phyloP scores from a whole-genome alignment of 2,329 filamentous ascomycete species.

The Stylonectria norvegica region DNA sequence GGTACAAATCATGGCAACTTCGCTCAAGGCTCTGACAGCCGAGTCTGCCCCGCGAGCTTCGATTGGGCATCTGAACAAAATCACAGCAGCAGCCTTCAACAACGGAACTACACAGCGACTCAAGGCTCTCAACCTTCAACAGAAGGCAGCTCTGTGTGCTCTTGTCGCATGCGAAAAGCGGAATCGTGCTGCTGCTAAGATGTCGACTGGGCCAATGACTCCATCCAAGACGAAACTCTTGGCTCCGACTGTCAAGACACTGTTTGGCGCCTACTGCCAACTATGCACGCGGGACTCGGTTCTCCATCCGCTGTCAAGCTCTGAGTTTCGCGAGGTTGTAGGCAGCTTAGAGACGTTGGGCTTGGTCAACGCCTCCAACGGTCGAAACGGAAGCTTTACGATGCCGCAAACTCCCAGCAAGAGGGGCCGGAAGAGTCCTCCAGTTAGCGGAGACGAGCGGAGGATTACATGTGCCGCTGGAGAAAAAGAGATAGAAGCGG shows the following conservation, averaged over 20 bases:
- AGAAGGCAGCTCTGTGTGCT: constrained; percentile 90
- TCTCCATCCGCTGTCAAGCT: constrained; percentile 81
- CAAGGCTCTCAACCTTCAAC: constrained; percentile 85
- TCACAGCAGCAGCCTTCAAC: constrained; percentile 85
- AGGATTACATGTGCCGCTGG: constrained; percentile 74
- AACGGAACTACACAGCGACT: constrained; percentile 84
- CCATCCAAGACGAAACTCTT: constrained; percentile 59
- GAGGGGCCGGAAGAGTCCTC: constrained; percentile 56
- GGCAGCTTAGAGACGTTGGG: constrained; percentile 85
- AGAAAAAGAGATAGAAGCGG: constrained; percentile 72
- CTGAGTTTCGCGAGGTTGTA: constrained; percentile 92
- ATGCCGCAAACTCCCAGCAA: constrained; percentile 68
- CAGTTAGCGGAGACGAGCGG: constrained; percentile 65
- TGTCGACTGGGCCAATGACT: constrained; percentile 40
- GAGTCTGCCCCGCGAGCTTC: constrained; percentile 83
- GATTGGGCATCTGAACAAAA: constrained; percentile 86
- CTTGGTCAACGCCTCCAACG: constrained; percentile 68
- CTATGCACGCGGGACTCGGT: constrained; percentile 86
- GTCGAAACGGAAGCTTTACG: constrained; percentile 64
- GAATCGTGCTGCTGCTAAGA: constrained; percentile 50
- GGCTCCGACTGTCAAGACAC: constrained; percentile 76
- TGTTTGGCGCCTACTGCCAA: constrained; percentile 79
- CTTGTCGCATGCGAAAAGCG: constrained; percentile 82
- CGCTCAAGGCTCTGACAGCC: constrained; percentile 61
- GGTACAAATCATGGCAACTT: constrained; percentile 47